These are phyloP conservation scores for Naganishia onofrii DNA, from an alignment of 768 basidiomycete genomes.

Conservation along the genomic window DNA sequence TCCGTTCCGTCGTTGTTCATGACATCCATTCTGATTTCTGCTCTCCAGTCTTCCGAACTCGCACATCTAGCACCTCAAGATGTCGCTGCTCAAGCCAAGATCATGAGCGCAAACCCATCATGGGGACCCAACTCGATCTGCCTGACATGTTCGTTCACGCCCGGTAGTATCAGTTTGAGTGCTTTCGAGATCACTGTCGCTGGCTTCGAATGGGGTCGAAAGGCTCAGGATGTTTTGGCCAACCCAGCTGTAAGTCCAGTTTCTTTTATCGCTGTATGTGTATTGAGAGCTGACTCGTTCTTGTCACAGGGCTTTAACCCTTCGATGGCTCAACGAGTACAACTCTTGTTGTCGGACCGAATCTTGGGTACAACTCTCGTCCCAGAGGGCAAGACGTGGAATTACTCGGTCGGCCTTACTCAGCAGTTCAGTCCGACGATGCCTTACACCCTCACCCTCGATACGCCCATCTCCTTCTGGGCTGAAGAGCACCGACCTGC, in stretches of 20 bases:
- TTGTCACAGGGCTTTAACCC: slow-evolving; percentile 78
- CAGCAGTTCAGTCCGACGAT: slow-evolving; percentile 83
- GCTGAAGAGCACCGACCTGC: slow-evolving; percentile 90
- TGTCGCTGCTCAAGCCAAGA: slow-evolving; percentile 87
- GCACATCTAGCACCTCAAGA: slow-evolving; percentile 89
- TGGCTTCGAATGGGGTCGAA: slow-evolving; percentile 97
- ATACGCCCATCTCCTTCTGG: slow-evolving; percentile 95
- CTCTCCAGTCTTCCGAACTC: slow-evolving; percentile 63
- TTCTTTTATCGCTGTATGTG: not conserved
- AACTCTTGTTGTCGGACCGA: slow-evolving; percentile 85
- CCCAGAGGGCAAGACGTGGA: slow-evolving; percentile 92
- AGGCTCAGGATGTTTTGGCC: slow-evolving; percentile 78
- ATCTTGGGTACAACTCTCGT: slow-evolving; percentile 94
- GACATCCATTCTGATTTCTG: not conserved
- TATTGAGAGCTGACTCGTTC: slow-evolving; percentile 25
- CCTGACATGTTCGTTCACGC: slow-evolving; percentile 91
- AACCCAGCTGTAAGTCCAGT: slow-evolving; percentile 64
- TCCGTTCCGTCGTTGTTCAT: not conserved
- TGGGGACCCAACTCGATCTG: slow-evolving; percentile 93
- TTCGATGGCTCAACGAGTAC: slow-evolving; percentile 94
- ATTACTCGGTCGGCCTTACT: slow-evolving; percentile 90
- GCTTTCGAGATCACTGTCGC: slow-evolving; percentile 84
- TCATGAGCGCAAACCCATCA: slow-evolving; percentile 95
- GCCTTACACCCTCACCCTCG: slow-evolving; percentile 76
- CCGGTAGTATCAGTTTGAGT: slow-evolving; percentile 92